Evolutionary conservation across 208 protist genomes (phyloP).

Genomic region (Leishmania major): DNA sequence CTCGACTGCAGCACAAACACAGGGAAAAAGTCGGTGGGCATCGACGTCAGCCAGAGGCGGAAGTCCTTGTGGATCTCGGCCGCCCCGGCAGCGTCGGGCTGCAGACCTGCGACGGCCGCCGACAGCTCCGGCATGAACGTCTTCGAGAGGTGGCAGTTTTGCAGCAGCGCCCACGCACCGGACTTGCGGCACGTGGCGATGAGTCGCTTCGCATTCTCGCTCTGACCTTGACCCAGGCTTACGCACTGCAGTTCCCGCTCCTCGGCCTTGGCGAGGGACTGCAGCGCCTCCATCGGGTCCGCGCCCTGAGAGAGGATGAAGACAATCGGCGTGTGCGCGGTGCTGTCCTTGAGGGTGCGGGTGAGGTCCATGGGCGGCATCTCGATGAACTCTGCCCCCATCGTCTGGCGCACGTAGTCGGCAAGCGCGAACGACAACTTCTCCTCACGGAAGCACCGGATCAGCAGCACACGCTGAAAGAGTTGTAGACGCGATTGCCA

Average conservation of each 20-base stretch:
- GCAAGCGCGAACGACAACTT: conserved; percentile 93
- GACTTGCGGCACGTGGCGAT: conserved; percentile 91
- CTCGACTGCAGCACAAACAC: conserved; percentile 97
- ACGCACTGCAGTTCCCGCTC: conserved; percentile 85
- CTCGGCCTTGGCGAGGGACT: conserved; percentile 91
- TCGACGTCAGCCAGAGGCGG: conserved; percentile 98
- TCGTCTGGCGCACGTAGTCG: conserved; percentile 88
- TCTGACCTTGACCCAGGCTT: conserved; percentile 98
- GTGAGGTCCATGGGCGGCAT: conserved; percentile 94
- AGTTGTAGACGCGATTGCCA: conserved; percentile 64
- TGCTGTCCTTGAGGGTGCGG: conserved; percentile 87
- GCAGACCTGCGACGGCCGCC: conserved; percentile 87
- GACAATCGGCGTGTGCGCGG: conserved; percentile 91
- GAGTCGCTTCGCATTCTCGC: conserved; percentile 94
- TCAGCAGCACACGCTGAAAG: conserved; percentile 95
- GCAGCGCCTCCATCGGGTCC: conserved; percentile 94
- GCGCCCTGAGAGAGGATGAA: conserved; percentile 98
- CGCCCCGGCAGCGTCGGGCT: conserved; percentile 29
- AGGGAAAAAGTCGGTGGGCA: conserved; percentile 97
- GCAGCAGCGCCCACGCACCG: conserved; percentile 96
- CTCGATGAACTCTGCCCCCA: conserved; percentile 94
- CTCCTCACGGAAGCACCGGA: conserved; percentile 95
- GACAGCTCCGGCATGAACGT: conserved; percentile 97
- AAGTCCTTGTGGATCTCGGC: conserved; percentile 88
- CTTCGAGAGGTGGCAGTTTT: conserved; percentile 97